These are phyloP conservation scores for Phytophthora brassicae DNA, from an alignment of 352 stramenopile genomes.

Conservation along the genomic window DNA sequence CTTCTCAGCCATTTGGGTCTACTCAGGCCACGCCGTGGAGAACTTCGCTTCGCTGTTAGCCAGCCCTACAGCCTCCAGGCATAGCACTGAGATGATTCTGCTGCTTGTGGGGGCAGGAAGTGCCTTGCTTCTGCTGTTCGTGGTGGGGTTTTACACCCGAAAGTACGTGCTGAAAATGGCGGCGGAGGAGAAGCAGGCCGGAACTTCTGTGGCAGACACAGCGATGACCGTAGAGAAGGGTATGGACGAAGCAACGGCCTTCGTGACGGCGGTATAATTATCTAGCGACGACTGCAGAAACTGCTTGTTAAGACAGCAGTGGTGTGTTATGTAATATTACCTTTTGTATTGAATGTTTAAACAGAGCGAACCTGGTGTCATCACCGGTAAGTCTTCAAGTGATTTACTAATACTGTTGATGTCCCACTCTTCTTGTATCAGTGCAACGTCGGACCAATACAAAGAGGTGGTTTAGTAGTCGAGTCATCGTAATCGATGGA, in stretches of 20 bases:
- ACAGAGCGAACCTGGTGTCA: constrained; percentile 13
- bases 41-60: constrained; percentile 55
- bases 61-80: constrained; percentile 38
- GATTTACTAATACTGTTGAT: neutral
- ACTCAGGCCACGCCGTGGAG: constrained; percentile 67
- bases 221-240: neutral
- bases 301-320: constrained; percentile 13
- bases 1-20: constrained; percentile 81
- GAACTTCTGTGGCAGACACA: neutral
- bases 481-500: constrained; percentile 14
- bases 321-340: constrained; percentile 21
- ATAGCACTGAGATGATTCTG: constrained; percentile 53
- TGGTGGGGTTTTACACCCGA: constrained; percentile 70
- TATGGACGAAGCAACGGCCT: constrained; percentile 16
- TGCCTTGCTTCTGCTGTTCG: constrained; percentile 54
- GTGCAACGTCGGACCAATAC: too few species aligned
- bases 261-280: constrained; percentile 17
- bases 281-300: neutral
- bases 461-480: too few species aligned
- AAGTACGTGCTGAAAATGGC: constrained; percentile 67
- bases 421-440: constrained; percentile 22
- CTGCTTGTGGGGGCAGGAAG: constrained; percentile 57
- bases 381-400: constrained; percentile 21
- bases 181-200: constrained; percentile 41
- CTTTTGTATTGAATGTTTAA: constrained; percentile 2